Base-by-base conservation (phyloP, 2,329 filamentous ascomycete species). In the Aspergillus fumigatus region DNA sequence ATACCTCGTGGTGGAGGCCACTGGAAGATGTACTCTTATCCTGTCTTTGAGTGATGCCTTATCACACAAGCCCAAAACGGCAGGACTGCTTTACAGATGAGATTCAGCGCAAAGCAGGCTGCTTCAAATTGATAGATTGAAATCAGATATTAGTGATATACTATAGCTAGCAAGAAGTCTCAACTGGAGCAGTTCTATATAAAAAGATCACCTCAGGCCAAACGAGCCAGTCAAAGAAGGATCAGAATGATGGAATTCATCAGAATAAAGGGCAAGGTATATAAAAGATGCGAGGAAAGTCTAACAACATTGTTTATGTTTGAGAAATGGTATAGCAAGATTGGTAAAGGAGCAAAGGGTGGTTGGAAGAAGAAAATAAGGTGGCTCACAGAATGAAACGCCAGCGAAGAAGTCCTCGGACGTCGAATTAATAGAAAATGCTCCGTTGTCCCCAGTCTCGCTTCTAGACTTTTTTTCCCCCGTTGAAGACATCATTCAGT, bases 381-480 rank as follows among this genome's bases (percentile, higher is more conserved):
- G 32, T 55, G 47, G 40, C 53, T 57, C 59, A 60, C 54, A 68
- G 61, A 55, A 65, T 64, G 63, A 63, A 65, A 70, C 66, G 67
- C 66, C 65, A 66, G 66, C 63, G 64, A 65, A 64, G 57, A 68
- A 66, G 54, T 47, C 65, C 65, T 68, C 65, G 65, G 65, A 69
- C 64, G 62, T 62, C 65, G 65, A 61, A 70, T 49, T 53, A 53
- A 50, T 53, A 57, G 40, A 54, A 50, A 54, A 58, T 55, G 59
- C 55, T 59, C 59, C 56, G 43, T 60, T 51, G 59, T 56, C 55
- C 60, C 55, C 62, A 53, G 58, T 59, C 54, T 57, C 56, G 55
- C 56, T 57, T 64, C 57, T 59, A 64, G 53, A 59, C 58, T 49
- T 59, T 62, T 57, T 23, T n/a, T n/a, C n/a, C n/a, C 60, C 59